Percentiles rank a stretch among this genome's conserved stretches.
Evolutionary conservation across 768 basidiomycete species (phyloP).

Genomic region (Rhizopogon vulgaris): DNA sequence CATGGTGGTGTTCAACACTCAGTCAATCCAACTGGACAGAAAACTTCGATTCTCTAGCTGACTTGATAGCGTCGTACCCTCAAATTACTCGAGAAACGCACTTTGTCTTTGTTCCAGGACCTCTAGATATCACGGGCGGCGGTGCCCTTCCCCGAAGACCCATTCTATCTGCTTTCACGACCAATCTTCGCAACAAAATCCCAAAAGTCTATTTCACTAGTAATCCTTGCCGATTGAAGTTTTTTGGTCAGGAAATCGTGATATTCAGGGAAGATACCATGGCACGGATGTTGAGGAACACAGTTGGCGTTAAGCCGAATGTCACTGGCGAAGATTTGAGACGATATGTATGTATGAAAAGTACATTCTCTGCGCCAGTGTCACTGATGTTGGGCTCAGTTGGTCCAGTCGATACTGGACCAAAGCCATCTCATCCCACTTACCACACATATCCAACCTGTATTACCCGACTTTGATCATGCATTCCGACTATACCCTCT

Average conservation of each 20-base stretch:
- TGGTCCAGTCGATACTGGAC: conserved; percentile 94
- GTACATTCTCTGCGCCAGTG: not conserved
- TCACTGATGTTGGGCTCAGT: conserved; percentile 36
- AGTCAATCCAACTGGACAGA: conserved; percentile 40
- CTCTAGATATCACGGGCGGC: conserved; percentile 81
- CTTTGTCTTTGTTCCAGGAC: conserved; percentile 94
- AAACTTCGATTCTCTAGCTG: conserved; percentile 81
- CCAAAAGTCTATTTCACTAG: conserved; percentile 79
- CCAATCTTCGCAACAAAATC: conserved; percentile 63
- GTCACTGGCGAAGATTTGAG: conserved; percentile 76
- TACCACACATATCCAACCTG: conserved; percentile 78
- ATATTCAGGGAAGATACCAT: conserved; percentile 90
- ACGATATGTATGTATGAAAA: conserved; percentile 63
- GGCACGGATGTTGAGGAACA: conserved; percentile 89
- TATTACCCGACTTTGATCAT: conserved; percentile 87
- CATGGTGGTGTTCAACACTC: not conserved
- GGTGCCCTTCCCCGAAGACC: conserved; percentile 76
- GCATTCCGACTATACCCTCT: conserved; percentile 88
- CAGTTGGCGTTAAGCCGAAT: conserved; percentile 82
- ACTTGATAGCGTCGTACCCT: conserved; percentile 79
- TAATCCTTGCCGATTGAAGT: conserved; percentile 92
- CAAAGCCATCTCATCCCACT: conserved; percentile 93
- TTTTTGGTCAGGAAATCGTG: conserved; percentile 94
- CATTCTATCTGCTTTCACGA: conserved; percentile 68
- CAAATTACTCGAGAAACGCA: conserved; percentile 72